A percentile compares a stretch with the other conserved stretches of the same genome.
Conservation (phyloP, 2,329 filamentous ascomycete genomes). For the Microsporum ferrugineum region DNA sequence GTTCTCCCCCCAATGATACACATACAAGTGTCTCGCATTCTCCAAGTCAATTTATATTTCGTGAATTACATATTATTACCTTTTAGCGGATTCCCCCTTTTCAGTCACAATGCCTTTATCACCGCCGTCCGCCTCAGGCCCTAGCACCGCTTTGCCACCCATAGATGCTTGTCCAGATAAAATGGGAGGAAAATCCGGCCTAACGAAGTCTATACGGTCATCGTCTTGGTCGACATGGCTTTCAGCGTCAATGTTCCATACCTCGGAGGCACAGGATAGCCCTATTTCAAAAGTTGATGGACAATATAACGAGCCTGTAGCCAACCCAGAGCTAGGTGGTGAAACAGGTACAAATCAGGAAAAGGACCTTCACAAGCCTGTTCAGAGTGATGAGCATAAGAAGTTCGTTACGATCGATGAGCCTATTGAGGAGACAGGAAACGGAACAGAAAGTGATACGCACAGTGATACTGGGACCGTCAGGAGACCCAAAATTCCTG, state of each 20-base stretch:
- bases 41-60: background rate
- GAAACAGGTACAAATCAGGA: background rate
- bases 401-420: conserved; percentile 14
- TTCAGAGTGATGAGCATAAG: conserved; percentile 4
- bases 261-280: background rate
- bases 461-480: conserved; percentile 13
- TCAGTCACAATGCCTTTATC: background rate
- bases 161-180: background rate
- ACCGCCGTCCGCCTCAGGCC: background rate
- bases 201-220: conserved; percentile 5
- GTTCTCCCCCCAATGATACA: background rate
- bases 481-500: conserved; percentile 4
- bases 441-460: background rate
- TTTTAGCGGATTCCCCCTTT: background rate
- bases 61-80: background rate
- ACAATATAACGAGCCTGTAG: background rate
- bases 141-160: background rate
- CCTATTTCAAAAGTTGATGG: background rate
- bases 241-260: conserved; percentile 6
- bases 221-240: conserved; percentile 14
- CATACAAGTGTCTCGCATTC: background rate
- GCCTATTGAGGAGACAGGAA: background rate
- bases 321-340: background rate
- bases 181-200: background rate
- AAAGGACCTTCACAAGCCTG: background rate